Evolutionary conservation across 495 filamentous ascomycete species (phyloP).

Genomic region (Mycothermus thermophilus): DNA sequence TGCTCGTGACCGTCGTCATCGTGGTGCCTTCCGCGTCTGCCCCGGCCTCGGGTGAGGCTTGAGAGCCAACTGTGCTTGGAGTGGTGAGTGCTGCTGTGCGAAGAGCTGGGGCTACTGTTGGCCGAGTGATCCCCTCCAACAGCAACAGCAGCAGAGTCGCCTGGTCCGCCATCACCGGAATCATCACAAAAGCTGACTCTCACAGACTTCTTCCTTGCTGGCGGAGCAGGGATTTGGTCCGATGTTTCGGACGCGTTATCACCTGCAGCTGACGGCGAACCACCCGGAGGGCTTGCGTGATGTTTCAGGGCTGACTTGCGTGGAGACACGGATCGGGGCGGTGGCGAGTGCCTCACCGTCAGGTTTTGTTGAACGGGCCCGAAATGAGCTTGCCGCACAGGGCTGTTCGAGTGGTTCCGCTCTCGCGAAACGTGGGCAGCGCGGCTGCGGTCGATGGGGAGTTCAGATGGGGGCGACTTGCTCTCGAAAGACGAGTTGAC

Average conservation of each 20-base stretch:
- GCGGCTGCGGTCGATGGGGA: slow-evolving; percentile 1
- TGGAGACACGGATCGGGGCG: slow-evolving; percentile 67
- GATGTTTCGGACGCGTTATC: slow-evolving; percentile 30
- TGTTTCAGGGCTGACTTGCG: slow-evolving; percentile 77
- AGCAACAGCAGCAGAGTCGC: slow-evolving; percentile 43
- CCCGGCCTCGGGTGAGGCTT: too few species aligned
- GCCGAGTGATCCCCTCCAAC: too few species aligned
- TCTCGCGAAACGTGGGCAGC: slow-evolving; percentile 4
- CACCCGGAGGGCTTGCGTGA: slow-evolving; percentile 33
- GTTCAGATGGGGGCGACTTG: too few species aligned
- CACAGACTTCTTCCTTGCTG: slow-evolving; percentile 48
- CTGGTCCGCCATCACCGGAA: slow-evolving; percentile 40
- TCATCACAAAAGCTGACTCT: slow-evolving; percentile 81
- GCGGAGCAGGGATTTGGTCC: slow-evolving; percentile 36
- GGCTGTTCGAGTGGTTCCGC: slow-evolving; percentile 23
- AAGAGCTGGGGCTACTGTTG: slow-evolving; percentile 35
- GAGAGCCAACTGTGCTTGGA: slow-evolving; percentile 39
- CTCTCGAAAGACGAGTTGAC: too few species aligned
- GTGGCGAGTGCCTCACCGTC: slow-evolving; percentile 58
- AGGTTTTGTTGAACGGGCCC: slow-evolving; percentile 38
- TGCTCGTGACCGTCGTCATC: too few species aligned
- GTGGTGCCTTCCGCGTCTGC: too few species aligned
- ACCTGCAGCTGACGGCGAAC: slow-evolving; percentile 30
- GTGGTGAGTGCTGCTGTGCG: slow-evolving; percentile 36
- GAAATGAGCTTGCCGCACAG: slow-evolving; percentile 58